Conservation (phyloP, 106 monocot species). For the Apostasia ramifera region DNA sequence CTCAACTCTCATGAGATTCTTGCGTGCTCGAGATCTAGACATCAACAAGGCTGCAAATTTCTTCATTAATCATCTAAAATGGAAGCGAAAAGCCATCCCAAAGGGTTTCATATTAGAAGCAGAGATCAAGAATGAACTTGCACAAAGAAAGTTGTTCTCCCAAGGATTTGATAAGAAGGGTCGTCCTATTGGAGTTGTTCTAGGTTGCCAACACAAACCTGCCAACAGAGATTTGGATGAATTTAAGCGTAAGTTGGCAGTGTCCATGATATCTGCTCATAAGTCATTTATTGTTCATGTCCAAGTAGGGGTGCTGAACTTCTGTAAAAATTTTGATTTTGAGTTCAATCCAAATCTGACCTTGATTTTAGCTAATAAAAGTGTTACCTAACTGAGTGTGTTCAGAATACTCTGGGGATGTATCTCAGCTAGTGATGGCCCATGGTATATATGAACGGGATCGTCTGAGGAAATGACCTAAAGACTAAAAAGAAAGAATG, state of each 20-base stretch:
- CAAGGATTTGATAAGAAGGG: constrained; percentile 73
- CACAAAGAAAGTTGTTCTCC: constrained; percentile 50
- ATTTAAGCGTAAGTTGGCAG: constrained; percentile 42
- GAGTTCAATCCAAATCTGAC: no score
- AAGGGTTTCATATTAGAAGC: constrained; percentile 61
- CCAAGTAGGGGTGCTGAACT: no score
- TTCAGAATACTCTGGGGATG: no score
- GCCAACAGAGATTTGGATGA: constrained; percentile 46
- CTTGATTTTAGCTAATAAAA: no score
- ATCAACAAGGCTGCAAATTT: constrained; percentile 46
- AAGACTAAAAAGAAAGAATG: no score
- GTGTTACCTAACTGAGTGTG: no score
- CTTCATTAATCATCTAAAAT: constrained; percentile 60
- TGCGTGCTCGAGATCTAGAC: constrained; percentile 60
- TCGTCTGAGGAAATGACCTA: no score
- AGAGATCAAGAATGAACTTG: constrained; percentile 48
- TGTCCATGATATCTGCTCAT: no score
- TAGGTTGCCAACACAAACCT: constrained; percentile 40
- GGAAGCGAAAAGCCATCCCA: constrained; percentile 49
- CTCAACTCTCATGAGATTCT: constrained; percentile 50
- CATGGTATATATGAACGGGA: no score
- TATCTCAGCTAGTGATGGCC: no score
- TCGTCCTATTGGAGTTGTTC: constrained; percentile 30
- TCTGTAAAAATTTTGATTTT: no score
- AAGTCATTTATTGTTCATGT: no score